Conservation (phyloP, 2,329 filamentous ascomycete genomes). For the Nothophoma quercina region DNA sequence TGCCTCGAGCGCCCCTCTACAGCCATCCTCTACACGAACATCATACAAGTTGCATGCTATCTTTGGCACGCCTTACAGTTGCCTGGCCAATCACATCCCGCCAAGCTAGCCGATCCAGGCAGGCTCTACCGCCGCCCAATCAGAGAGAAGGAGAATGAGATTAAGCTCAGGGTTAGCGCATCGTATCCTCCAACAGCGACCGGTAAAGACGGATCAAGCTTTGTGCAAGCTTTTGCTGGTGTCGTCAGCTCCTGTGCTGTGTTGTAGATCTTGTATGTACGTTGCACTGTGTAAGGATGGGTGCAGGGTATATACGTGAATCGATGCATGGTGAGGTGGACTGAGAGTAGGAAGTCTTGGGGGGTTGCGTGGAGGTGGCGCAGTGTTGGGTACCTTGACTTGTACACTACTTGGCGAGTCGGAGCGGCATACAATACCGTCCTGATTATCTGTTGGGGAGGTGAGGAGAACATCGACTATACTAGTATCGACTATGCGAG, state of each 20-base stretch:
- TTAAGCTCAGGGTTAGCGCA: neutral
- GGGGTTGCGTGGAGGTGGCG: constrained; percentile 3
- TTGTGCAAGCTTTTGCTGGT: constrained; percentile 1
- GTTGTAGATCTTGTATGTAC: neutral
- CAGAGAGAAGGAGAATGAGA: neutral
- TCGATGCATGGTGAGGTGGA: neutral
- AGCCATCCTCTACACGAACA: neutral
- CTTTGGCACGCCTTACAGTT: neutral
- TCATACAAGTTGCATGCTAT: neutral
- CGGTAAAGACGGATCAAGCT: constrained; percentile 1
- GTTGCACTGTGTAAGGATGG: neutral
- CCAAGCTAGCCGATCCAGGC: neutral
- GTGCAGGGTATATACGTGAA: neutral
- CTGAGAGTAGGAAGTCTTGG: neutral
- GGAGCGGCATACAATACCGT: too few species aligned
- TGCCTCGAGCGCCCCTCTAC: neutral
- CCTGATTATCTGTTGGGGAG: too few species aligned
- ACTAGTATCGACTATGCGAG: too few species aligned
- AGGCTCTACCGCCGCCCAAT: neutral
- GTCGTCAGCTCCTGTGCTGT: neutral
- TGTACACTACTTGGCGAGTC: too few species aligned
- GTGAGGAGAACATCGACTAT: neutral
- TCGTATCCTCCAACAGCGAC: constrained; percentile 1
- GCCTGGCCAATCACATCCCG: neutral
- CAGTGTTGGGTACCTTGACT: neutral